Evolutionary conservation across 441 rosid genomes (phyloP).

Genomic region (Adansonia rubrostipa): DNA sequence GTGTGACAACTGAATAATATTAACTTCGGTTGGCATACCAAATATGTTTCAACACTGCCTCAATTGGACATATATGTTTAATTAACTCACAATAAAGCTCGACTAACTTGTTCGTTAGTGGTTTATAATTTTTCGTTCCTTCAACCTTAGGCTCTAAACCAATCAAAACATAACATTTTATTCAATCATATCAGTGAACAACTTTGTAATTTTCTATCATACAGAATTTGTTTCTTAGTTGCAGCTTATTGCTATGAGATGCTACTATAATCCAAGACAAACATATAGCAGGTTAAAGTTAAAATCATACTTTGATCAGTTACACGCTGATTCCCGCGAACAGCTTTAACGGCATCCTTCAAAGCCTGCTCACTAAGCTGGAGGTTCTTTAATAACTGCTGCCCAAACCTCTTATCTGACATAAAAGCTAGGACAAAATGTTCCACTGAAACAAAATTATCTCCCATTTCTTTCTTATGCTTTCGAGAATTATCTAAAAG

Average conservation of each 20-base stretch:
- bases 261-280: neutral
- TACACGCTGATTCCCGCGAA: slow-evolving; percentile 85
- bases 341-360: slow-evolving; percentile 71
- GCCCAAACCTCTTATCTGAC: slow-evolving; percentile 78
- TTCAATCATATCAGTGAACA: slow-evolving; percentile 2
- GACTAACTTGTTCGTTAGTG: neutral
- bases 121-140: neutral
- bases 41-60: neutral
- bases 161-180: neutral
- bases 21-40: slow-evolving; percentile 4
- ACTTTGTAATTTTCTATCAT: neutral
- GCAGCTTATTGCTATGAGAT: slow-evolving; percentile 9
- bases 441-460: slow-evolving; percentile 80
- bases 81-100: neutral
- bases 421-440: slow-evolving; percentile 67
- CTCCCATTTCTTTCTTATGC: slow-evolving; percentile 76
- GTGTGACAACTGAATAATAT: neutral
- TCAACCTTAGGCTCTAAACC: neutral
- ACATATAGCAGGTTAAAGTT: neutral
- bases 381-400: slow-evolving; percentile 57
- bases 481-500: slow-evolving; percentile 64
- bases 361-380: slow-evolving; percentile 64
- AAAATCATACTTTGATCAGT: slow-evolving; percentile 75
- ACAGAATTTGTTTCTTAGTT: neutral
- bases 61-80: neutral